These are phyloP conservation scores for Mycena amicta DNA, from an alignment of 768 basidiomycete species.

Conservation along the genomic window DNA sequence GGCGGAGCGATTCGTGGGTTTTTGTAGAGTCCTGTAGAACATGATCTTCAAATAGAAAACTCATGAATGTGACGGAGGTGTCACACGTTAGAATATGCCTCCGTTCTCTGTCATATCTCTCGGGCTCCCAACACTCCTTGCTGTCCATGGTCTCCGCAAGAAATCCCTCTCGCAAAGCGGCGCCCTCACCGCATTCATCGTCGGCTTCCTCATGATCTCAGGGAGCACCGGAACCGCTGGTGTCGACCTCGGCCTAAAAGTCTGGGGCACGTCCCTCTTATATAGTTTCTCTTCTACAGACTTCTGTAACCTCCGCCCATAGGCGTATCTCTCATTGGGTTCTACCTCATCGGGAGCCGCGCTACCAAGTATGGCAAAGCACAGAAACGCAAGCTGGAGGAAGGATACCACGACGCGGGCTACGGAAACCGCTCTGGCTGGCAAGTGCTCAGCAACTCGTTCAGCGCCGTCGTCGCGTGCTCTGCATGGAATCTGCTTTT, in stretches of 20 bases:
- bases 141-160: conserved; percentile 70
- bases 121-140: conserved; percentile 54
- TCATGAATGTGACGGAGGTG: no score
- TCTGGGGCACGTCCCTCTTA: conserved; percentile 62
- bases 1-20: conserved; percentile 92
- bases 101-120: conserved; percentile 43
- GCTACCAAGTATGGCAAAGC: conserved; percentile 87
- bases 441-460: conserved; percentile 85
- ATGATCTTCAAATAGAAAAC: no score
- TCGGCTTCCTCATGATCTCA: conserved; percentile 74
- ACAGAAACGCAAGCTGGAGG: conserved; percentile 74
- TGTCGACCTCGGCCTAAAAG: conserved; percentile 6
- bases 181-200: conserved; percentile 72
- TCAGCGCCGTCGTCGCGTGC: conserved; percentile 60
- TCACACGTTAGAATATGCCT: no score
- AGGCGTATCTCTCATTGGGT: conserved; percentile 74
- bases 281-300: no score
- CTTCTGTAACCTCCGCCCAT: no score
- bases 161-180: conserved; percentile 79
- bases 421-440: conserved; percentile 74
- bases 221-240: conserved; percentile 53
- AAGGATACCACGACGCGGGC: conserved; percentile 73
- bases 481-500: conserved; percentile 67
- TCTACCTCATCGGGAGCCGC: conserved; percentile 79
- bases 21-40: no score